A percentile compares a stretch with the other conserved stretches of the same genome.
Evolutionary conservation across 108 stramenopile species (phyloP).

Genomic region (Conticribra guillardii): DNA sequence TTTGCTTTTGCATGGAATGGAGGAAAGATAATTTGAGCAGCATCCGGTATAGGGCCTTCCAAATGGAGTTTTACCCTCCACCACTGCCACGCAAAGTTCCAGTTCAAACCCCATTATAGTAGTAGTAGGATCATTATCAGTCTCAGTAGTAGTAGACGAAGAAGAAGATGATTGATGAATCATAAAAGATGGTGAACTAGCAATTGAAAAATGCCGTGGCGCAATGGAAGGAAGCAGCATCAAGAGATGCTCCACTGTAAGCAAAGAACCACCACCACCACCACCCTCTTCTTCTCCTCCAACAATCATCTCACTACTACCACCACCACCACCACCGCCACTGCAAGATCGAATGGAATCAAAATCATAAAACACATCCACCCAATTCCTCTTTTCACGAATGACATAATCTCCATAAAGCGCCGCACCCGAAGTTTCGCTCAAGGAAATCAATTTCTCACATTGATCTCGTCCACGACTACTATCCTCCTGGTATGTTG

Average conservation of each 20-base stretch:
- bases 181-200: slow-evolving; percentile 65
- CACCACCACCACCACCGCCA: too few relatives aligned
- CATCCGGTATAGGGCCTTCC: slow-evolving; percentile 76
- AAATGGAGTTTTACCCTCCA: slow-evolving; percentile 72
- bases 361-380: slow-evolving; percentile 85
- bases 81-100: slow-evolving; percentile 80
- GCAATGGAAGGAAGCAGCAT: slow-evolving; percentile 67
- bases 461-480: slow-evolving; percentile 57
- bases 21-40: slow-evolving; percentile 68
- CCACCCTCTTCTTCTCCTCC: slow-evolving; percentile 2
- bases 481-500: too few relatives aligned
- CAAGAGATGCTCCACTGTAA: slow-evolving; percentile 65
- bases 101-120: slow-evolving; percentile 49
- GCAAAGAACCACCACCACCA: slow-evolving; percentile 6
- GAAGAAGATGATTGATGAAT: background rate
- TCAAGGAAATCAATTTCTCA: slow-evolving; percentile 67
- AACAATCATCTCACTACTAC: too few relatives aligned
- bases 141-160: slow-evolving; percentile 19
- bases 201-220: slow-evolving; percentile 83
- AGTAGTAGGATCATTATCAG: slow-evolving; percentile 13
- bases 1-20: too few relatives aligned
- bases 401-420: slow-evolving; percentile 82
- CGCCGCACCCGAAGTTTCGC: slow-evolving; percentile 72
- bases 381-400: slow-evolving; percentile 84
- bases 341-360: slow-evolving; percentile 64